These are phyloP conservation scores for Xylaria bambusicola DNA, from an alignment of 495 filamentous ascomycete species.

Conservation along the genomic window DNA sequence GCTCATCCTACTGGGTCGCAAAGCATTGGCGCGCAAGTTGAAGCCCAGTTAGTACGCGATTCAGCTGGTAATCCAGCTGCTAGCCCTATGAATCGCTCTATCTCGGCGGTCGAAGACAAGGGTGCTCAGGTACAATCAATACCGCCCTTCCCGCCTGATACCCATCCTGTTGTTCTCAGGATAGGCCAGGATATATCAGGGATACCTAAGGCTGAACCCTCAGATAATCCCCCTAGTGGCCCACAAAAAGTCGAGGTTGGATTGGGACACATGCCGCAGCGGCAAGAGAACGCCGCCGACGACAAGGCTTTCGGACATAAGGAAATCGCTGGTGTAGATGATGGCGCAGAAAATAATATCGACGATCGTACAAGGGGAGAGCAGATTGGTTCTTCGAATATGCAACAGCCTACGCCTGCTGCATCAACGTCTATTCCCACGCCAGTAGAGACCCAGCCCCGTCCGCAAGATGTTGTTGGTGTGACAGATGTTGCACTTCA, in stretches of 20 bases:
- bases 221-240: background rate
- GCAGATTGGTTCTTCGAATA: background rate
- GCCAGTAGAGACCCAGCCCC: constrained; percentile 9
- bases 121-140: background rate
- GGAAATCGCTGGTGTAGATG: background rate
- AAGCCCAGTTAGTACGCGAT: constrained; percentile 45
- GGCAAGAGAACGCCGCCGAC: background rate
- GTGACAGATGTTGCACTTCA: constrained; percentile 67
- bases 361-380: background rate
- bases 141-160: background rate
- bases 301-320: background rate
- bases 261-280: background rate
- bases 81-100: background rate
- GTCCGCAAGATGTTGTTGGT: constrained; percentile 56
- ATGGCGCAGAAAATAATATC: background rate
- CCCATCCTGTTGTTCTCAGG: background rate
- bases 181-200: background rate
- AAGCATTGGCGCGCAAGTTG: constrained; percentile 34
- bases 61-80: constrained; percentile 22
- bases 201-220: background rate
- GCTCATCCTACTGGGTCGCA: constrained; percentile 18
- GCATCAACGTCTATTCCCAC: background rate
- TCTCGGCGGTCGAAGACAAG: background rate
- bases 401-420: background rate
- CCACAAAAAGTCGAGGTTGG: background rate